phyloP scores from a whole-genome alignment of 2,329 filamentous ascomycete genomes.

The Colletotrichum plurivorum region DNA sequence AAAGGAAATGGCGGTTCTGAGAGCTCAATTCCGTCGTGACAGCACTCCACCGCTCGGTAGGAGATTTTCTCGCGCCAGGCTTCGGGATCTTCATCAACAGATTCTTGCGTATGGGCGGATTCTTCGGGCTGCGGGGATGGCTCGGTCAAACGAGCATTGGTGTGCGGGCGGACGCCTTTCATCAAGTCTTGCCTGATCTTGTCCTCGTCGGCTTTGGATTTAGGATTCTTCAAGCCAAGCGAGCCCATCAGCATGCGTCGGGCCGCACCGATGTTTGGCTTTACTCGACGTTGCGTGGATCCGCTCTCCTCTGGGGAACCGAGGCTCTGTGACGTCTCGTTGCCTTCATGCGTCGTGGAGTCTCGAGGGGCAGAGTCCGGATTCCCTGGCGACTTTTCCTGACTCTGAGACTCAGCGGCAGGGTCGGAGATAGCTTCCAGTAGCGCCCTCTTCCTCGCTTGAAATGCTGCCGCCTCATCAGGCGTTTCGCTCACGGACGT shows the following conservation, averaged over 20 bases:
- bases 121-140: conserved; percentile 31
- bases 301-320: background rate
- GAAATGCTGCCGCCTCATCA: conserved; percentile 47
- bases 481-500: background rate
- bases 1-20: conserved; percentile 91
- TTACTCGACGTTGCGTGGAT: conserved; percentile 49
- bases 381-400: conserved; percentile 10
- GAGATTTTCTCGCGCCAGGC: conserved; percentile 82
- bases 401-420: background rate
- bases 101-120: conserved; percentile 22
- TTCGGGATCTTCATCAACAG: conserved; percentile 63
- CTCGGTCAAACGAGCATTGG: conserved; percentile 42
- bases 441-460: conserved; percentile 58
- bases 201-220: conserved; percentile 77
- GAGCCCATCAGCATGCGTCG: conserved; percentile 80
- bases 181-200: conserved; percentile 72
- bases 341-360: background rate
- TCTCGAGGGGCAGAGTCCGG: conserved; percentile 12
- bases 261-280: conserved; percentile 69
- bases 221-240: conserved; percentile 78
- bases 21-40: conserved; percentile 76
- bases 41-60: conserved; percentile 87
- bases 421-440: conserved; percentile 46
- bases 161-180: conserved; percentile 61
- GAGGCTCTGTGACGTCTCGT: background rate